Evolutionary conservation across 129 eudicot species (phyloP).

Genomic region (Pseudognaphalium luteoalbum): DNA sequence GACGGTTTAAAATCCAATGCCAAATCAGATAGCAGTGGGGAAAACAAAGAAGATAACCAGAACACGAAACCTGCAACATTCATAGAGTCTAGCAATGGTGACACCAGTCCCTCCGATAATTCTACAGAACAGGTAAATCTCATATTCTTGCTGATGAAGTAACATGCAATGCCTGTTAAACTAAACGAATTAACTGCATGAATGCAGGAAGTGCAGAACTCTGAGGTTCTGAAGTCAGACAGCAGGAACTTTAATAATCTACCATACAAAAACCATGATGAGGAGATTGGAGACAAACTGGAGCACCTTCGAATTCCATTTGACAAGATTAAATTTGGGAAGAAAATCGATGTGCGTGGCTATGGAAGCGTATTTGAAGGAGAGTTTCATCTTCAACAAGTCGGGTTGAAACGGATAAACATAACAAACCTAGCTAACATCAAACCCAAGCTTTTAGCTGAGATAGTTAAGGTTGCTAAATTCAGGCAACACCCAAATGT

Average conservation of each 20-base stretch:
- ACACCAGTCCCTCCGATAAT: constrained; percentile 7
- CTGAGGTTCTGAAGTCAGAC: constrained; percentile 10
- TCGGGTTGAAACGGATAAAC: constrained; percentile 36
- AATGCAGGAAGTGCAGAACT: constrained; percentile 23
- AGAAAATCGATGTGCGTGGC: constrained; percentile 30
- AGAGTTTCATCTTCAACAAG: constrained; percentile 23
- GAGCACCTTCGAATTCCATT: constrained; percentile 34
- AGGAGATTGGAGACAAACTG: constrained; percentile 16
- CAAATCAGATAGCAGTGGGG: neutral
- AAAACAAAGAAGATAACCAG: neutral
- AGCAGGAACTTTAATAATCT: neutral
- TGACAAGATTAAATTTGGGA: constrained; percentile 30
- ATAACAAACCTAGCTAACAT: constrained; percentile 35
- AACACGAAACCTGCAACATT: neutral
- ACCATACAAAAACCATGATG: constrained; percentile 1
- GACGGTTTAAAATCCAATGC: neutral
- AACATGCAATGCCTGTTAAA: neutral
- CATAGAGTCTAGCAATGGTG: constrained; percentile 16
- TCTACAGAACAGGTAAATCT: constrained; percentile 14
- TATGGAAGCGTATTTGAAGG: constrained; percentile 40
- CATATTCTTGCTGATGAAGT: neutral
- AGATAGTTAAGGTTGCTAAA: constrained; percentile 14
- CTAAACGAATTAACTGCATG: constrained; percentile 7
- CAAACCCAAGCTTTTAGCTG: constrained; percentile 38
- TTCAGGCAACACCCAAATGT: constrained; percentile 38